Conservation (phyloP, 176 grass and related monocot species). For the Puccinellia tenuiflora region DNA sequence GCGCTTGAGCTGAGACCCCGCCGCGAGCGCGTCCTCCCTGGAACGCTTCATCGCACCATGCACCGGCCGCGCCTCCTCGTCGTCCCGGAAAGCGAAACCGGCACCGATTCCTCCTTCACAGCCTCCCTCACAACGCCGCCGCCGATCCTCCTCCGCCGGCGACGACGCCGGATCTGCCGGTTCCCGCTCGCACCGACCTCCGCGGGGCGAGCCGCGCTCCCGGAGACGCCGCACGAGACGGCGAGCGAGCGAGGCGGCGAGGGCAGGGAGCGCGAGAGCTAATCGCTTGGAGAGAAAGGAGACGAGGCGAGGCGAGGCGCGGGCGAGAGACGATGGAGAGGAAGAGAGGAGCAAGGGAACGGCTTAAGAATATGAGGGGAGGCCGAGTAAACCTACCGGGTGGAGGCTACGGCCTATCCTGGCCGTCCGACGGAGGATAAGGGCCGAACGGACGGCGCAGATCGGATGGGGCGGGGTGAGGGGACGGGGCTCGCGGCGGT, state of each 20-base stretch:
- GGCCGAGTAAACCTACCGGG: conserved; percentile 13
- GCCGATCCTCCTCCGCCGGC: background rate
- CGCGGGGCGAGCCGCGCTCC: background rate
- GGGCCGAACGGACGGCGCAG: background rate
- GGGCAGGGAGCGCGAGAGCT: background rate
- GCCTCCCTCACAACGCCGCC: background rate
- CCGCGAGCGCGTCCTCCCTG: conserved; percentile 56
- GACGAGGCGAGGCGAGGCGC: background rate
- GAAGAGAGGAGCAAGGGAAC: background rate
- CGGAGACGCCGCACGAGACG: background rate
- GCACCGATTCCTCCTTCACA: background rate
- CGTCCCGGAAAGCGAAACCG: too few relatives aligned
- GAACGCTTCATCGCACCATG: conserved; percentile 56
- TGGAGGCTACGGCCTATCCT: too few relatives aligned
- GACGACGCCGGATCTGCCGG: conserved; percentile 27
- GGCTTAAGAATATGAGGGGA: background rate
- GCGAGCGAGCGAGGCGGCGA: background rate
- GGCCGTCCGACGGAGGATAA: conserved; percentile 5
- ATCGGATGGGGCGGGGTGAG: background rate
- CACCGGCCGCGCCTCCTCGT: conserved; percentile 1
- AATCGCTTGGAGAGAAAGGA: background rate
- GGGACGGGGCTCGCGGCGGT: background rate
- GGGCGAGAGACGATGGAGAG: background rate
- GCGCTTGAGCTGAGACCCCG: conserved; percentile 69
- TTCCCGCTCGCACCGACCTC: background rate